A percentile compares a stretch with the other conserved stretches of the same genome.
Evolutionary conservation across 106 monocot genomes (phyloP).

Genomic region (Hemerocallis citrina): DNA sequence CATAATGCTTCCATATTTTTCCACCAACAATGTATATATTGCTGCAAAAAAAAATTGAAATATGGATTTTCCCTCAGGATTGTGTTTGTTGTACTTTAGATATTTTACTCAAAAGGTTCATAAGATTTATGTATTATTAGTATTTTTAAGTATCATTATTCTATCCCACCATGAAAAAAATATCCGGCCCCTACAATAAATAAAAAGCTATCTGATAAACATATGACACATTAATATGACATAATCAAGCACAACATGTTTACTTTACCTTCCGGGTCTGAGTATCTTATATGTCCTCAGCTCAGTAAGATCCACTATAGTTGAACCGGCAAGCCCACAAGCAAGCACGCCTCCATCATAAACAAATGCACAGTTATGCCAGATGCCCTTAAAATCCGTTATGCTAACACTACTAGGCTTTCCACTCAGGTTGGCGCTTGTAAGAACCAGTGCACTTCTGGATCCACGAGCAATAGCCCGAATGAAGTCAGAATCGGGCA

Average conservation of each 20-base stretch:
- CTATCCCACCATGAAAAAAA: no score
- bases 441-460: slow-evolving; percentile 84
- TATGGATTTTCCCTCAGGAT: no score
- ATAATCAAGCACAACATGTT: background rate
- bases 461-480: slow-evolving; percentile 56
- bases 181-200: no score
- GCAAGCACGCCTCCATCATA: slow-evolving; percentile 82
- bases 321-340: slow-evolving; percentile 82
- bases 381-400: slow-evolving; percentile 72
- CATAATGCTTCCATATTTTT: no score
- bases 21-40: no score
- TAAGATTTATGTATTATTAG: no score
- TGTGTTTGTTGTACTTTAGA: no score
- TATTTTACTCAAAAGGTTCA: no score
- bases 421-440: slow-evolving; percentile 90
- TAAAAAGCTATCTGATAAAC: background rate
- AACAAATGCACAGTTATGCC: slow-evolving; percentile 67
- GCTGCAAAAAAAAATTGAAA: no score
- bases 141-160: no score
- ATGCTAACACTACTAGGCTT: slow-evolving; percentile 65
- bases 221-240: background rate
- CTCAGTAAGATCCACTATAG: slow-evolving; percentile 67
- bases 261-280: slow-evolving; percentile 70
- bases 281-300: slow-evolving; percentile 59
- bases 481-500: slow-evolving; percentile 79